Evolutionary conservation across 768 basidiomycete species (phyloP).

Genomic region (Phlebiopsis flavidoalba): DNA sequence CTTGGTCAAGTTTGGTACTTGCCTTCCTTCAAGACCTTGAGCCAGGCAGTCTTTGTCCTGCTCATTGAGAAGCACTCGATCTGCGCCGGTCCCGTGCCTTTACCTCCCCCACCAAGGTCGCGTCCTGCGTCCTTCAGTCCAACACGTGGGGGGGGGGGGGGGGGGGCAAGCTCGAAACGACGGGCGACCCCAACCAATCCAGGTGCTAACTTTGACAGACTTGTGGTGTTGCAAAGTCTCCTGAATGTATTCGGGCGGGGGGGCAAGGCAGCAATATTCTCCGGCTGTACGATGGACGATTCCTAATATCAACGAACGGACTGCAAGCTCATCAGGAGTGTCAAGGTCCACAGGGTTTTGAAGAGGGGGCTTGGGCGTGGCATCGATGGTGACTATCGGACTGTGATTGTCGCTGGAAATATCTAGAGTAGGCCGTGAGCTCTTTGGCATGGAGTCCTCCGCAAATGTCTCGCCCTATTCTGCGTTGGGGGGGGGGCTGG

Average conservation of each 20-base stretch:
- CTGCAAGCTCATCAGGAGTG: constrained; percentile 64
- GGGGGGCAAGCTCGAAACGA: constrained; percentile 77
- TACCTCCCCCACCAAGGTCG: constrained; percentile 13
- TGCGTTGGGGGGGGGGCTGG: too few species aligned
- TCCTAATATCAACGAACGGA: constrained; percentile 67
- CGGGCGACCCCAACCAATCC: constrained; percentile 62
- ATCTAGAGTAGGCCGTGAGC: constrained; percentile 42
- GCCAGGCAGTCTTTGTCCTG: constrained; percentile 37
- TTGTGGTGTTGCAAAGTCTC: constrained; percentile 43
- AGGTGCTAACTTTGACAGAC: constrained; percentile 47
- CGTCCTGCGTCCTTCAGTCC: constrained; percentile 58
- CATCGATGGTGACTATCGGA: not conserved
- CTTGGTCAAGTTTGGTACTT: constrained; percentile 43
- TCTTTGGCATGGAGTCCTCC: constrained; percentile 56
- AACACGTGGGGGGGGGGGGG: too few species aligned
- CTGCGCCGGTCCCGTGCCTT: not conserved
- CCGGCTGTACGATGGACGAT: constrained; percentile 57
- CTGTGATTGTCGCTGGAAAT: constrained; percentile 27
- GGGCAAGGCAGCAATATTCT: constrained; percentile 26
- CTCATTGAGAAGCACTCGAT: not conserved
- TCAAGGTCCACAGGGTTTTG: constrained; percentile 41
- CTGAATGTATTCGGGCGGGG: constrained; percentile 43
- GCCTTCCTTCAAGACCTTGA: constrained; percentile 39
- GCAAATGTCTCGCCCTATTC: constrained; percentile 49
- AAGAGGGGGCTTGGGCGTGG: not conserved